These are phyloP conservation scores for Phytophthora hibernalis DNA, from an alignment of 352 stramenopile genomes.

Conservation along the genomic window DNA sequence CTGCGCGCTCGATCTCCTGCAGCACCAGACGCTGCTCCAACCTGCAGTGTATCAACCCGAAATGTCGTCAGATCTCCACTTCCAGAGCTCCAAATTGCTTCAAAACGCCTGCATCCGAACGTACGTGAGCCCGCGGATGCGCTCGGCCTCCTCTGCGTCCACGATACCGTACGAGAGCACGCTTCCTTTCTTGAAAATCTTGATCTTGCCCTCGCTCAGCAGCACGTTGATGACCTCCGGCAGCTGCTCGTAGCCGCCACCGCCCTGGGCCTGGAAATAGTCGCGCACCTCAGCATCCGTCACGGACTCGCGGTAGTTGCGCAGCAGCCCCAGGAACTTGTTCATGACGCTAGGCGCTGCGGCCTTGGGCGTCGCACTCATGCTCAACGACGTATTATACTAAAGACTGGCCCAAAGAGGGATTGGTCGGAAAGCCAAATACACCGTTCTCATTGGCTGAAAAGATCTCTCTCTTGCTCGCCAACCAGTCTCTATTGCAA, in stretches of 20 bases:
- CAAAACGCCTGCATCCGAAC: constrained; percentile 17
- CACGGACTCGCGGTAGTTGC: constrained; percentile 82
- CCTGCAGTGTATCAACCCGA: constrained; percentile 42
- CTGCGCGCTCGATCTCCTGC: constrained; percentile 96
- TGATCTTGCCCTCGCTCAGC: constrained; percentile 88
- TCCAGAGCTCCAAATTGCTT: constrained; percentile 1
- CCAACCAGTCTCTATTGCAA: constrained; percentile 46
- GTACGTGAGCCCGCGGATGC: constrained; percentile 85
- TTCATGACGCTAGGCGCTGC: constrained; percentile 51
- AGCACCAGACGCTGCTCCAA: constrained; percentile 88
- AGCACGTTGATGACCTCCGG: constrained; percentile 85
- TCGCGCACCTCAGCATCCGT: constrained; percentile 83
- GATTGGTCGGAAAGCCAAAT: constrained; percentile 45
- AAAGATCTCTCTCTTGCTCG: constrained; percentile 32
- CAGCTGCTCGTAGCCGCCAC: constrained; percentile 84
- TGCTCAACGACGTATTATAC: background rate
- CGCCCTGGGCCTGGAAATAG: constrained; percentile 70
- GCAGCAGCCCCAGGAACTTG: constrained; percentile 81
- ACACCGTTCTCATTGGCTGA: constrained; percentile 32
- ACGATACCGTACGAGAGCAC: constrained; percentile 88
- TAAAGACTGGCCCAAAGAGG: constrained; percentile 30
- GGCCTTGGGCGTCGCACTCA: constrained; percentile 27
- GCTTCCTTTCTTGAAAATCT: constrained; percentile 90
- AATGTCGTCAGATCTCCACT: constrained; percentile 18
- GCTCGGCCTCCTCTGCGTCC: constrained; percentile 84